Base-by-base conservation (phyloP, 108 stramenopile genomes). In the Pseudonitzschia delicatissima region DNA sequence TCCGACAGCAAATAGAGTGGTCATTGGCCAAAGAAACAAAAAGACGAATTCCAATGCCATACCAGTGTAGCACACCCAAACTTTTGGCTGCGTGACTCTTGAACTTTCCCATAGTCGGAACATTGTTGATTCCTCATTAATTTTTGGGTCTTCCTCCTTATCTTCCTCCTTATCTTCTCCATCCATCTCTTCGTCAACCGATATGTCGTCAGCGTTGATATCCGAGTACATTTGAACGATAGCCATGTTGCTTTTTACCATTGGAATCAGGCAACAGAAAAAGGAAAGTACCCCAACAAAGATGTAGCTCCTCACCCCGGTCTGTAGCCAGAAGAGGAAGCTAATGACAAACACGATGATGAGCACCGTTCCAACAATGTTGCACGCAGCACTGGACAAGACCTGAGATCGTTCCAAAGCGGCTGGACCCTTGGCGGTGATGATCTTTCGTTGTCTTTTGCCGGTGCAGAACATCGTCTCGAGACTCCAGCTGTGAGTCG, bases 11-110 rank as follows among this genome's bases (percentile, higher is more conserved):
- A 79, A 76, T 47, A 88, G 74, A 15, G 58, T 62, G 8, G 58
- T 50, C n/a, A 73, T 45, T 12, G 88, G 88, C 61, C 70, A 84
- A 1, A 84, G 9, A 60, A 82, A 82, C n/a, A 84, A 57, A 34
- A 89, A 49, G 21, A 50, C 9, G 26, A 84, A 34, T 73, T 89
- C 85, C 36, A 84, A 11, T 0, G 53, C 28, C 23, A 82, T 64
- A 37, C 71, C 53, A 5, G 66, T 23, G 55, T 76, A 84, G 63
- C 85, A 86, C 25, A 77, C 74, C 45, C 58, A 53, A n/a, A 44
- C 57, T 13, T 79, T 80, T 20, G 88, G 77, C 45, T 79, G 52
- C 1, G 72, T 74, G 11, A 83, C 66, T 2, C 68, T 55, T 2
- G 53, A 31, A 33, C 15, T 55, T 34, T 55, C 53, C 53, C 53